phyloP scores from a whole-genome alignment of 495 filamentous ascomycete species.

The Aspergillus biplanus region DNA sequence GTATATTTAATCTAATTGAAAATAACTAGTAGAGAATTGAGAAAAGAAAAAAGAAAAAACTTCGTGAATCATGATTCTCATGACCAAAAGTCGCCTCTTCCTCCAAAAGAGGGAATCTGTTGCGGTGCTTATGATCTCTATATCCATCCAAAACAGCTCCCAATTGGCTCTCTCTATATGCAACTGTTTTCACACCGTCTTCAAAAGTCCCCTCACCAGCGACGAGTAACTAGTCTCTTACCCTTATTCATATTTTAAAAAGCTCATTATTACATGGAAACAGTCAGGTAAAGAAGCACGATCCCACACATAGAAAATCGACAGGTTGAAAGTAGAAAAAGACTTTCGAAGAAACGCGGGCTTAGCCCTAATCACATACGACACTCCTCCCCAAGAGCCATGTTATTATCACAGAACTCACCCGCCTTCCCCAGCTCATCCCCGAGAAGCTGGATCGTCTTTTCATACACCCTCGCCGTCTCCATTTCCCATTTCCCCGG shows the following conservation, averaged over 20 bases:
- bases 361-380: neutral
- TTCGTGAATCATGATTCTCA: neutral
- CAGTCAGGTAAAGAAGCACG: no score
- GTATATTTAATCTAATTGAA: neutral
- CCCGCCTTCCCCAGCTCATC: constrained; percentile 54
- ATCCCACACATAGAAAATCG: no score
- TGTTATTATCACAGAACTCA: constrained; percentile 27
- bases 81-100: no score
- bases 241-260: no score
- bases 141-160: neutral
- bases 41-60: neutral
- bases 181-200: no score
- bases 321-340: no score
- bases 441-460: constrained; percentile 72
- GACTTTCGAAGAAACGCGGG: no score
- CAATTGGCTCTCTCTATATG: no score
- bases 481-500: constrained; percentile 63
- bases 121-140: neutral
- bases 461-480: constrained; percentile 75
- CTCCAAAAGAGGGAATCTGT: constrained; percentile 4
- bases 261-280: no score
- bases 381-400: constrained; percentile 18
- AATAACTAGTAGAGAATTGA: neutral
- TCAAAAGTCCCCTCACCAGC: no score
- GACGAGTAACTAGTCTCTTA: no score